phyloP scores from a whole-genome alignment of 1,139 yeast genomes.

The Lodderomyces theae region DNA sequence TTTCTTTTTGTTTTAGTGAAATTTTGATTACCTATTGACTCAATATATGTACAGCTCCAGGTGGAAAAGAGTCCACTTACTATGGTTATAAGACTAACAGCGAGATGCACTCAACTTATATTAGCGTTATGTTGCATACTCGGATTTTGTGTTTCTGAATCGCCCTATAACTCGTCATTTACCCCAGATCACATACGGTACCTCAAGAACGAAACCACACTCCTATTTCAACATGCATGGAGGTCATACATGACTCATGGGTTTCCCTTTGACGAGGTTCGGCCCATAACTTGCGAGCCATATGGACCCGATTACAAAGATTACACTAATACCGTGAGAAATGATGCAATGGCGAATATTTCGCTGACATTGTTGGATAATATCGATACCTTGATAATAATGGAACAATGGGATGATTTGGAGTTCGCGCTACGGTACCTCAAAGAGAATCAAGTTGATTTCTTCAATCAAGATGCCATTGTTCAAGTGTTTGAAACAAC shows the following conservation, averaged over 20 bases:
- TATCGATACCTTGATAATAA: constrained; percentile 71
- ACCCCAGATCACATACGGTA: constrained; percentile 47
- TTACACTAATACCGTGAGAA: constrained; percentile 54
- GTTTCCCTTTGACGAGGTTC: constrained; percentile 80
- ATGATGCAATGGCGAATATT: constrained; percentile 84
- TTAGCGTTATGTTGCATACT: background rate
- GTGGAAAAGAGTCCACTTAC: background rate
- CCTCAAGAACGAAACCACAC: constrained; percentile 50
- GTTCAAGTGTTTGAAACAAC: constrained; percentile 87
- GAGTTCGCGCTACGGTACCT: constrained; percentile 48
- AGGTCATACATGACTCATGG: constrained; percentile 65
- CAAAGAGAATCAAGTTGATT: constrained; percentile 25
- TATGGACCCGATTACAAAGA: constrained; percentile 61
- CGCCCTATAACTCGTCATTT: constrained; percentile 35
- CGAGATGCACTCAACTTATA: background rate
- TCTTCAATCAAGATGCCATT: constrained; percentile 63
- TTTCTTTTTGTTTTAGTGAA: too few species aligned
- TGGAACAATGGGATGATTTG: constrained; percentile 63
- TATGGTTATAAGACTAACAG: background rate
- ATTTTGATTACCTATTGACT: background rate
- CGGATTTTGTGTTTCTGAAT: constrained; percentile 4
- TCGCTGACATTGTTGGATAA: constrained; percentile 77
- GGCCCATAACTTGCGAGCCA: constrained; percentile 70
- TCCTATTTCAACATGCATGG: constrained; percentile 76
- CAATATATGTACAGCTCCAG: background rate